Evolutionary conservation across 2,329 filamentous ascomycete species (phyloP), one percentile per base, ranked within the genome.

Genomic region (Aspergillus arachidicola): DNA sequence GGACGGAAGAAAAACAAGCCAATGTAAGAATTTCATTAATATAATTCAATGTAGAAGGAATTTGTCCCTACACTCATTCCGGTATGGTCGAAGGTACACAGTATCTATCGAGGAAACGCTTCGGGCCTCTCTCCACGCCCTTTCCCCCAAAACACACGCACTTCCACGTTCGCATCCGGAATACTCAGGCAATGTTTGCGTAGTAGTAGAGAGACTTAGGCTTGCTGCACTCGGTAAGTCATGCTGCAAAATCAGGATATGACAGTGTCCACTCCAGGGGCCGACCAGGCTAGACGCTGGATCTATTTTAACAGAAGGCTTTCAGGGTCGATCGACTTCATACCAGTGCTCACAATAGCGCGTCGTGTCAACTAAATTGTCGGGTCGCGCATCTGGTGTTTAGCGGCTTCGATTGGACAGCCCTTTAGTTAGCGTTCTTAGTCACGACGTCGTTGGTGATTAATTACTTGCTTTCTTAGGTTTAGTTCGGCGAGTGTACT

Each of bases 361-460:
- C 62, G 61, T 67, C 65, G 63, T 68, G 66, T 63, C 66, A 66
- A 65, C 58, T 64, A 53, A 50, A 65, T 61, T 62, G 62, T 58
- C 58, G 64, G 62, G 62, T 66, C 66, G 64, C 64, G 64, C 62
- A 63, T 58, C 28, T 53, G 54, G 23, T 48, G 54, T 28, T 57
- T 16, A 32, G 50, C 21, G 12, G 38, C 30, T 54, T 45, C 57
- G 43, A 58, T 58, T 62, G 63, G 60, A 50, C 30, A 43, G 46
- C 7, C n/a, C 21, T 19, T 23, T 55, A n/a, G 51, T 54, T 54
- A 54, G 51, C 51, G 51, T 54, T 60, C 57, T 63, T 63, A 60
- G 61, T 65, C 58, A 65, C 46, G 26, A 38, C 41, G 36, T 26
- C 26, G 63, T 54, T n/a, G 30, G 32, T 54, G 32, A 61, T 48